Evolutionary conservation across 768 basidiomycete species (phyloP), one percentile per base, ranked within the genome.

Genomic region (Coprinopsis strossmayeri): DNA sequence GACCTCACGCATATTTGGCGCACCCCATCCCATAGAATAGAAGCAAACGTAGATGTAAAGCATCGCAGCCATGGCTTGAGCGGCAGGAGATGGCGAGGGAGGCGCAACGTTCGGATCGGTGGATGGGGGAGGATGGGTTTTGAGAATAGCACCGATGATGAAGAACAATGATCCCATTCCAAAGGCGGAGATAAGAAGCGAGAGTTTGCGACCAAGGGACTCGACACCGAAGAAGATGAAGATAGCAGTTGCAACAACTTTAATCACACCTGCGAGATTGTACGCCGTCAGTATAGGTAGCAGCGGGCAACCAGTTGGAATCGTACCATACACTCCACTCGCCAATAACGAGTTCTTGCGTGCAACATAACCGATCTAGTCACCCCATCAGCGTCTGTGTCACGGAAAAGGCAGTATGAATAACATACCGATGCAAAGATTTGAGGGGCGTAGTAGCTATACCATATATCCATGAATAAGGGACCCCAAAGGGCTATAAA

Each of bases 11-110:
- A 15, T 10, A 28, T 10, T 28, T 34, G 25, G 56, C 67, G 51
- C 45, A 68, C 88, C 90, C 82, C 87, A 89, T 32, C 87, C 87
- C 79, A 91, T 84, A 2, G 83, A 87, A 64, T 91, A 92, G 64
- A 91, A 91, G 61, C 82, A 84, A 35, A 91, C 87, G 57, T 87
- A 93, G 46, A 92, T 78, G 60, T 92, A 93, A 24, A 92, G 65
- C 79, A 90, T 79, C 1, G 80, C 87, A 2, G 90, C 89, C 90
- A 91, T 92, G 0, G 75, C 91, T 61, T 84, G 81, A 1, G 84
- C 67, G 66, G 84, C 73, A 0, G 79, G 71, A 0, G 82, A 60
- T 0, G 77, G 74, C 2, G 59, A 60, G 4, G 68, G 57, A n/a
- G 62, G 54, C 2, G 57, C 52, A 23, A 52, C 48, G 42, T 55